A percentile compares a stretch with the other conserved stretches of the same genome.
Evolutionary conservation across 2,329 filamentous ascomycete genomes (phyloP).

Genomic region (Talaromyces sp.): DNA sequence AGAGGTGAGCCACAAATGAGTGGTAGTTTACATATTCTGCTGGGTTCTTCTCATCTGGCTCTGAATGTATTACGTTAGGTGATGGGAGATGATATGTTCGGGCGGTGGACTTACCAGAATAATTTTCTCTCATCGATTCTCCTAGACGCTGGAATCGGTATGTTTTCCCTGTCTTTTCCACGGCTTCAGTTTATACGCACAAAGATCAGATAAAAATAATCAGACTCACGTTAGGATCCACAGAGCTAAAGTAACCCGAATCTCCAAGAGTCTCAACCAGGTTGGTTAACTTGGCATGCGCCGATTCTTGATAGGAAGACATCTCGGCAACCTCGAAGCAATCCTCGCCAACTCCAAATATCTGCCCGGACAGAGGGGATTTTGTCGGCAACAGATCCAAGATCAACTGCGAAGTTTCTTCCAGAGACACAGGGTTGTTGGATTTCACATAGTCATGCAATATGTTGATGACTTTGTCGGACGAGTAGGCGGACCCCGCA

Average conservation of each 20-base stretch:
- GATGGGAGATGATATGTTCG: background rate
- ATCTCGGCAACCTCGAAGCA: too few relatives aligned
- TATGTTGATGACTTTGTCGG: too few relatives aligned
- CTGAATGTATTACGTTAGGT: background rate
- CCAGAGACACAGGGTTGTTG: too few relatives aligned
- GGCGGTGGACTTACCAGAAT: background rate
- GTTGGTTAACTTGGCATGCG: background rate
- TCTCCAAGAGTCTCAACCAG: background rate
- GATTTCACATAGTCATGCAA: too few relatives aligned
- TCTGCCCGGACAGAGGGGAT: too few relatives aligned
- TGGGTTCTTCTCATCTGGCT: background rate
- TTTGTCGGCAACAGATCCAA: too few relatives aligned
- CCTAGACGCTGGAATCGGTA: background rate
- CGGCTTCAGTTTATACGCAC: background rate
- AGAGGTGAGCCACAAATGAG: background rate
- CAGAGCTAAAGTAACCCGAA: background rate
- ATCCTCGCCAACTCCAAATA: too few relatives aligned
- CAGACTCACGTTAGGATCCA: background rate
- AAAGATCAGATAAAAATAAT: background rate
- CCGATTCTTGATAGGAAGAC: too few relatives aligned
- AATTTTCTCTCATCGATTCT: background rate
- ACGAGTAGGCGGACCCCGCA: too few relatives aligned
- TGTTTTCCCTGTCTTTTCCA: background rate
- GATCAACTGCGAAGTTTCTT: too few relatives aligned
- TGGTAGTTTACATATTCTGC: background rate